Evolutionary conservation across 208 protist genomes (phyloP).

Genomic region (Blechomonas ayalai): DNA sequence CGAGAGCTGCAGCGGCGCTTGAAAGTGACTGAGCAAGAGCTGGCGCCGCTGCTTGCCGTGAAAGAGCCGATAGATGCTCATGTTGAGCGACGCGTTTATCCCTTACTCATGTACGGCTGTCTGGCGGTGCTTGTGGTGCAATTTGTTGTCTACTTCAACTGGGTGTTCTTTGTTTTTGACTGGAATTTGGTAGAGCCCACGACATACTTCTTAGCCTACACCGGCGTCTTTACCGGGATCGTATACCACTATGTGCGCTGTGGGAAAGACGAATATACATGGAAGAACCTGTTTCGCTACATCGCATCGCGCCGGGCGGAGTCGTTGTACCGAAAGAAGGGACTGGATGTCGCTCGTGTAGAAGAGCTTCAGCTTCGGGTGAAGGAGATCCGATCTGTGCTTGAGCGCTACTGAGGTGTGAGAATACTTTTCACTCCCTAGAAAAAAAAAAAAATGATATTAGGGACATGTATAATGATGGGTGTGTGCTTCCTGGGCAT

Average conservation of each 20-base stretch:
- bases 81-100: conserved; percentile 26
- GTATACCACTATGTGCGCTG: conserved; percentile 65
- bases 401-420: conserved; percentile 17
- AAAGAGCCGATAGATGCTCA: conserved; percentile 35
- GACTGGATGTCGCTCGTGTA: conserved; percentile 19
- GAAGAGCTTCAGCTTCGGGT: conserved; percentile 24
- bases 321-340: conserved; percentile 27
- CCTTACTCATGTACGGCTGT: conserved; percentile 35
- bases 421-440: background rate
- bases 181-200: conserved; percentile 85
- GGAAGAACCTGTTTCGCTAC: conserved; percentile 36
- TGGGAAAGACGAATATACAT: conserved; percentile 40
- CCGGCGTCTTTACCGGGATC: conserved; percentile 34
- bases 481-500: no score
- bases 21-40: conserved; percentile 11
- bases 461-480: conserved; percentile 1
- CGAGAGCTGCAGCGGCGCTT: conserved; percentile 22
- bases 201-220: conserved; percentile 79
- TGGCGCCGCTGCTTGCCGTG: conserved; percentile 11
- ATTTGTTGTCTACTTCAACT: conserved; percentile 71
- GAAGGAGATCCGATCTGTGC: conserved; percentile 15
- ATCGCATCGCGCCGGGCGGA: conserved; percentile 15
- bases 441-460: background rate
- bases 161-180: conserved; percentile 85
- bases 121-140: conserved; percentile 37